phyloP scores from a whole-genome alignment of 1,284 basidiomycete species.

The Caloboletus inedulis region DNA sequence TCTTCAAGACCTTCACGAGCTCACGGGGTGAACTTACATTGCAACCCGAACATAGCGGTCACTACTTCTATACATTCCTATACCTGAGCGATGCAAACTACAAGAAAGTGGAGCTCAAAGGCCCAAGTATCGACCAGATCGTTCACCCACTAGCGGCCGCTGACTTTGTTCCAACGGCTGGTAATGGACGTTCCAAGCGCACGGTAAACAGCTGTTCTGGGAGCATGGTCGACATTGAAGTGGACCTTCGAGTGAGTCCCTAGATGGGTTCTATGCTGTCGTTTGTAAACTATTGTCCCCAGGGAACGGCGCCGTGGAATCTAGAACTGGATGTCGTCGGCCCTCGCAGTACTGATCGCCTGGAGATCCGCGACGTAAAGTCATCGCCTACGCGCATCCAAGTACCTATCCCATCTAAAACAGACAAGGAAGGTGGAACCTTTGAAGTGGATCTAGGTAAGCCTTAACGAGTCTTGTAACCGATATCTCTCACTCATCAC shows the following conservation, averaged over 20 bases:
- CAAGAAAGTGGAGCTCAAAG: conserved; percentile 64
- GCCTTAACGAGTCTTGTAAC: conserved; percentile 17
- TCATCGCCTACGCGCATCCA: conserved; percentile 55
- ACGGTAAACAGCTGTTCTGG: conserved; percentile 74
- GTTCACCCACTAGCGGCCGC: conserved; percentile 87
- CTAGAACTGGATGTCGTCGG: conserved; percentile 78
- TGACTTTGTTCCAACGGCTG: conserved; percentile 56
- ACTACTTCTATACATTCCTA: conserved; percentile 84
- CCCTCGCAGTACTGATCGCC: conserved; percentile 56
- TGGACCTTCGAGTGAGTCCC: conserved; percentile 66
- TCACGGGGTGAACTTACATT: conserved; percentile 84
- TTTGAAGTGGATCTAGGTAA: conserved; percentile 80
- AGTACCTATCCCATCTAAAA: conserved; percentile 63
- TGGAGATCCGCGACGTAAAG: conserved; percentile 58
- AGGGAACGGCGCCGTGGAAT: conserved; percentile 89
- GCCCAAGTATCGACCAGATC: conserved; percentile 75
- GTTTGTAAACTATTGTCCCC: background rate
- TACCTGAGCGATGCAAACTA: conserved; percentile 86
- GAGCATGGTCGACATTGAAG: conserved; percentile 66
- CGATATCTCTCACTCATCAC: background rate
- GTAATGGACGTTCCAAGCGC: conserved; percentile 45
- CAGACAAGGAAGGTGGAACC: conserved; percentile 69
- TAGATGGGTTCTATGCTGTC: background rate
- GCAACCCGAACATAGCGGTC: conserved; percentile 85
- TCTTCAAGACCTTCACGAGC: conserved; percentile 60